A percentile compares a stretch with the other conserved stretches of the same genome.
Evolutionary conservation across 2,329 filamentous ascomycete genomes (phyloP).

Genomic region (Fusarium chlamydosporum): DNA sequence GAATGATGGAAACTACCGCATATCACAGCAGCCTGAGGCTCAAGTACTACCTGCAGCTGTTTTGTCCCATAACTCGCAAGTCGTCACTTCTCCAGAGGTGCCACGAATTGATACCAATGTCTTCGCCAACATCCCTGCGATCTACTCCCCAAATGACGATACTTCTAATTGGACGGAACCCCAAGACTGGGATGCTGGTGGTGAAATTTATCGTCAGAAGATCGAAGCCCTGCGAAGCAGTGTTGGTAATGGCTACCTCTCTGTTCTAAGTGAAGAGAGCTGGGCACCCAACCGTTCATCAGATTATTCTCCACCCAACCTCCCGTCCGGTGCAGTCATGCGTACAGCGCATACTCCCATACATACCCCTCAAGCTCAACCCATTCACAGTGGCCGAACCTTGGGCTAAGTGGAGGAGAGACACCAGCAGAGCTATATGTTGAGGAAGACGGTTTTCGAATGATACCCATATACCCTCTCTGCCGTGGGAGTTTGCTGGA

Average conservation of each 20-base stretch:
- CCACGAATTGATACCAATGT: constrained; percentile 48
- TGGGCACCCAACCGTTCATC: constrained; percentile 60
- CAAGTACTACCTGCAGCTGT: constrained; percentile 53
- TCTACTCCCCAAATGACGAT: constrained; percentile 35
- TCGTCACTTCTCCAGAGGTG: constrained; percentile 44
- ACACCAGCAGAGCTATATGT: constrained; percentile 31
- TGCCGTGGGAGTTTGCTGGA: constrained; percentile 36
- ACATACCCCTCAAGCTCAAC: constrained; percentile 58
- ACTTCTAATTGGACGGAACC: constrained; percentile 58
- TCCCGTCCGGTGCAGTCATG: constrained; percentile 51
- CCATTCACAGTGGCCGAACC: constrained; percentile 68
- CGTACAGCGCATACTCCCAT: constrained; percentile 53
- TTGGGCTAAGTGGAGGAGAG: constrained; percentile 58
- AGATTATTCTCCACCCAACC: constrained; percentile 43
- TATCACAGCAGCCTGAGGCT: constrained; percentile 60
- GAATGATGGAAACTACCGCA: constrained; percentile 59
- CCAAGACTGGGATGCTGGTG: constrained; percentile 75
- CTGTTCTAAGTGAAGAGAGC: constrained; percentile 83
- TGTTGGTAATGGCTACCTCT: constrained; percentile 89
- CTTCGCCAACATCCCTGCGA: constrained; percentile 38
- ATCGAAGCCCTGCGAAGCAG: constrained; percentile 88
- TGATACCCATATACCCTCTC: constrained; percentile 52
- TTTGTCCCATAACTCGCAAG: constrained; percentile 53
- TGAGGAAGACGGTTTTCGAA: constrained; percentile 49
- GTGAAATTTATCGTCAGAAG: constrained; percentile 87